Base-by-base conservation (phyloP, 495 filamentous ascomycete genomes). In the Glonium stellatum region DNA sequence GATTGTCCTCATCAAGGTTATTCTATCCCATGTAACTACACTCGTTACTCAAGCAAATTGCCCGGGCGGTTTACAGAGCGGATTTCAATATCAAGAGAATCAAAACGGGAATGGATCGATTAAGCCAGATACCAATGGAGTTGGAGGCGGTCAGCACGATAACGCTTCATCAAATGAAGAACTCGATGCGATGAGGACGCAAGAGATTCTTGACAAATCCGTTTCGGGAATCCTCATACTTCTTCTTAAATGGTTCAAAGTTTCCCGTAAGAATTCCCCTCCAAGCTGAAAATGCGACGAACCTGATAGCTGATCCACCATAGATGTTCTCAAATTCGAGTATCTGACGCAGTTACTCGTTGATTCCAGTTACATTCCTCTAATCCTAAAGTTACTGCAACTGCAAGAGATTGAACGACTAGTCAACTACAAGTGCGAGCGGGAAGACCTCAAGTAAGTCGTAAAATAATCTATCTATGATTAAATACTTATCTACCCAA, bases 291-390 rank as follows among this genome's bases (percentile, higher is more conserved):
- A 35, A 41, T 51, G 46, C 23, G 58, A 13, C 25, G 59, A 49
- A 54, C n/a, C 42, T 22, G 12, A 36, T 48, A 9, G 18, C 44
- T 18, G 18, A 22, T 9, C 44, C 0, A 22, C 12, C 21, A 13
- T 39, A 96, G 92, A 98, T 68, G 82, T 98, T 44, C 76, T 98
- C 60, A 96, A 96, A 70, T 96, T 92, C 62, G 93, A 98, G 73
- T 97, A 97, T 68, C 76, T 98, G 66, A 90, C 90, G 0, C 95
- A 97, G 71, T 81, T 98, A 0, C 76, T 98, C 9, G 79, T 97
- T 19, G 93, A 98, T 72, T 89, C 88, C 19, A 97, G 95, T 71
- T 97, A 96, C 68, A 76, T 98, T 15, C 93, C 93, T 0, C 75
- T 98, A 25, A 85, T 96, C 15, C 77, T 98, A 15, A 97, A 96